A percentile compares a stretch with the other conserved stretches of the same genome.
Evolutionary conservation across 2,329 filamentous ascomycete genomes (phyloP).

Genomic region (Apiospora kogelbergensis): DNA sequence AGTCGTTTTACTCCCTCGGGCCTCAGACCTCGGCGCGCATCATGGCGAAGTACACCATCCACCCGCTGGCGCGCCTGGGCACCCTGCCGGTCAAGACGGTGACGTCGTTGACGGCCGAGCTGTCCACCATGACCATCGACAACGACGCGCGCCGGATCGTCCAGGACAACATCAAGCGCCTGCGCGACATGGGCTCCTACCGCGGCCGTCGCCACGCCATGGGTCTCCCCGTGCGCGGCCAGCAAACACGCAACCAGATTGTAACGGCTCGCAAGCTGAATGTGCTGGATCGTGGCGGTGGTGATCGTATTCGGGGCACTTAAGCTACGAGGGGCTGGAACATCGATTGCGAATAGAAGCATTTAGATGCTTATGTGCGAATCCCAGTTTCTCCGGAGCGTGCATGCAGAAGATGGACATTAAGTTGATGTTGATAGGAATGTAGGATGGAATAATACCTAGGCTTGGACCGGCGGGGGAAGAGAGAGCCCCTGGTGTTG

Average conservation of each 20-base stretch:
- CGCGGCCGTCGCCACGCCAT: slow-evolving; percentile 89
- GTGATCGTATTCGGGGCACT: slow-evolving; percentile 17
- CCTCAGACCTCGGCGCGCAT: slow-evolving; percentile 68
- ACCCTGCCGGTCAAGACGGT: slow-evolving; percentile 73
- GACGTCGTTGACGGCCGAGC: slow-evolving; percentile 77
- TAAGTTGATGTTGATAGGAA: not conserved
- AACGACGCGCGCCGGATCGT: slow-evolving; percentile 79
- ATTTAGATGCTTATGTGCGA: not conserved
- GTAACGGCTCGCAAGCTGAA: slow-evolving; percentile 63
- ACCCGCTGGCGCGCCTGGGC: slow-evolving; percentile 78
- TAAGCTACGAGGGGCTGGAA: not conserved
- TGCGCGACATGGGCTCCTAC: slow-evolving; percentile 91
- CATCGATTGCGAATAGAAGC: too few species aligned
- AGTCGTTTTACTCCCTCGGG: slow-evolving; percentile 85
- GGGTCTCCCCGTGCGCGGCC: slow-evolving; percentile 86
- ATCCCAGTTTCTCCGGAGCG: too few species aligned
- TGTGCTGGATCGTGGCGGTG: slow-evolving; percentile 49
- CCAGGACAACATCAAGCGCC: slow-evolving; percentile 78
- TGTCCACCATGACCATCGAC: slow-evolving; percentile 91
- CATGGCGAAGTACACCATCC: slow-evolving; percentile 86
- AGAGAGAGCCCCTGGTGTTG: not conserved
- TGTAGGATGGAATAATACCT: not conserved
- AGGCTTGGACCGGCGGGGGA: not conserved
- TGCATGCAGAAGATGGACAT: not conserved
- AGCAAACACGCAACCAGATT: slow-evolving; percentile 78